Percentiles rank a stretch among this genome's conserved stretches.
These are phyloP conservation scores for Termitomyces sp. DNA, from an alignment of 768 basidiomycete genomes.

Conservation along the genomic window DNA sequence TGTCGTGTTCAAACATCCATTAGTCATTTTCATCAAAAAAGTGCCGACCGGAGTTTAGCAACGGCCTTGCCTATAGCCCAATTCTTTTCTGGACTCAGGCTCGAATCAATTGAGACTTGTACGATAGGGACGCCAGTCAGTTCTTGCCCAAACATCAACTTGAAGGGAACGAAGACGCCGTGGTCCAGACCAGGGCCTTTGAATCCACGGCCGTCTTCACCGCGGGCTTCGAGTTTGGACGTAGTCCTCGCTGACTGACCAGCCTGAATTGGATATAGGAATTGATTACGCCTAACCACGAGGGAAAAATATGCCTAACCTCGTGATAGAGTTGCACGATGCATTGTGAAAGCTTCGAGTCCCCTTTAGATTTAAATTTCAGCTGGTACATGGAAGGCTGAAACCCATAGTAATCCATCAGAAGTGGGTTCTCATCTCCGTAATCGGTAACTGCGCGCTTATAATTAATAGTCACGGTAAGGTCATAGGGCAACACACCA, in stretches of 20 bases:
- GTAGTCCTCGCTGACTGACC: slow-evolving; percentile 48
- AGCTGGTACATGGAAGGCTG: slow-evolving; percentile 49
- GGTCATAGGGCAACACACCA: slow-evolving; percentile 29
- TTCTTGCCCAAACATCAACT: slow-evolving; percentile 69
- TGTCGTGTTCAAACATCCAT: neutral
- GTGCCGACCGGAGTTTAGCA: slow-evolving; percentile 45
- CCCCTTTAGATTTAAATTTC: slow-evolving; percentile 65
- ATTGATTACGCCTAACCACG: neutral
- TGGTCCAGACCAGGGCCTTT: slow-evolving; percentile 66
- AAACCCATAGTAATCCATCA: slow-evolving; percentile 76
- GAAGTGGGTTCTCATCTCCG: slow-evolving; percentile 66
- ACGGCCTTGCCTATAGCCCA: slow-evolving; percentile 64
- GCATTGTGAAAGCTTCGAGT: slow-evolving; percentile 46
- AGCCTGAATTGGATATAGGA: slow-evolving; percentile 23
- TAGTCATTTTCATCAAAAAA: neutral
- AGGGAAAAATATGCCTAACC: slow-evolving; percentile 21
- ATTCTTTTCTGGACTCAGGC: slow-evolving; percentile 52
- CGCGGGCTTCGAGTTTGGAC: slow-evolving; percentile 46
- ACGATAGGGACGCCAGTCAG: slow-evolving; percentile 62
- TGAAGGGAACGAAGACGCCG: slow-evolving; percentile 78
- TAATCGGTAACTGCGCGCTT: slow-evolving; percentile 61
- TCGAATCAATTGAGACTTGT: slow-evolving; percentile 61
- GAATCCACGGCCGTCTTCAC: slow-evolving; percentile 61
- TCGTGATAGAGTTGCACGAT: slow-evolving; percentile 57
- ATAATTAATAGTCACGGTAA: neutral